Evolutionary conservation across 2,329 filamentous ascomycete species (phyloP).

Genomic region (Penicillium italicum): DNA sequence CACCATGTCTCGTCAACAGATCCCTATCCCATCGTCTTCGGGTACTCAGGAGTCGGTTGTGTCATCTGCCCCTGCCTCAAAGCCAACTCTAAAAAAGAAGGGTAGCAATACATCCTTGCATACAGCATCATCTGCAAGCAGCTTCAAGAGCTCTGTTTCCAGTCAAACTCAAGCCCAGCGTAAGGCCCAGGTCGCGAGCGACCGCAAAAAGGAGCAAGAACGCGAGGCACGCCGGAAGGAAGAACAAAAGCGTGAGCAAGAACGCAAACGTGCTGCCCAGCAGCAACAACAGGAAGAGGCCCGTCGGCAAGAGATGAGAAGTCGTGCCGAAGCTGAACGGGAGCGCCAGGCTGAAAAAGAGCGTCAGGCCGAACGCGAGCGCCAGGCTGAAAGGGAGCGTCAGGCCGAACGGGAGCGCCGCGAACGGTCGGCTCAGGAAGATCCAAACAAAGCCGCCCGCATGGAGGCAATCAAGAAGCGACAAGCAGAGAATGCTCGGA

Average conservation of each 20-base stretch:
- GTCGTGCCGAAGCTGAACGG: conserved; percentile 55
- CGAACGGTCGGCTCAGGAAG: conserved; percentile 49
- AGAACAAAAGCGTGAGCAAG: conserved; percentile 75
- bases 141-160: conserved; percentile 63
- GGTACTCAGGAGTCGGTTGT: conserved; percentile 54
- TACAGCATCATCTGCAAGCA: conserved; percentile 50
- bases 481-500: conserved; percentile 46
- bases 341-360: conserved; percentile 44
- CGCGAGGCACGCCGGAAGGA: conserved; percentile 71
- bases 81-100: conserved; percentile 57
- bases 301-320: conserved; percentile 60
- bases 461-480: conserved; percentile 57
- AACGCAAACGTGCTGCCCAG: conserved; percentile 66
- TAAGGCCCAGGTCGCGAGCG: conserved; percentile 70
- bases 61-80: conserved; percentile 48
- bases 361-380: background rate
- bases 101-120: conserved; percentile 65
- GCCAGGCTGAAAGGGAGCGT: background rate
- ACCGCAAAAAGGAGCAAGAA: conserved; percentile 75
- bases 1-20: conserved; percentile 43
- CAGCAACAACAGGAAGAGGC: conserved; percentile 54
- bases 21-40: conserved; percentile 48
- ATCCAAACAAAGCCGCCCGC: conserved; percentile 64
- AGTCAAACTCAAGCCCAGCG: conserved; percentile 59
- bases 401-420: conserved; percentile 44